Evolutionary conservation across 2,329 filamentous ascomycete species (phyloP).

Genomic region (Scleromitrula shiraiana): DNA sequence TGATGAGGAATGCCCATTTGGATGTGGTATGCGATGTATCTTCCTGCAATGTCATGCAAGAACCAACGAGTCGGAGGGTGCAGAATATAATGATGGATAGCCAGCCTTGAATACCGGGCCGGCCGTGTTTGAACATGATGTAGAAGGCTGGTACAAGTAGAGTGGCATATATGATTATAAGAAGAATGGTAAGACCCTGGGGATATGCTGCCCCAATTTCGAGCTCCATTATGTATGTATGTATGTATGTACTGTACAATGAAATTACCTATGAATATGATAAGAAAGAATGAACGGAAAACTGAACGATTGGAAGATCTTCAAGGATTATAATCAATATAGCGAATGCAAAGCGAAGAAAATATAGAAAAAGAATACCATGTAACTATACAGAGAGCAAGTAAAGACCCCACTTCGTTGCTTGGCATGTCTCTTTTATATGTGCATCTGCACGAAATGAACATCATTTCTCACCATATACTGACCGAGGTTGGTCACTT

Average conservation of each 20-base stretch:
- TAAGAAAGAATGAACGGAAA: not conserved
- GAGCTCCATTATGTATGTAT: not conserved
- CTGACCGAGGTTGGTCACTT: no score
- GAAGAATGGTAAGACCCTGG: not conserved
- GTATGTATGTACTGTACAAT: no score
- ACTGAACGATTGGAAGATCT: no score
- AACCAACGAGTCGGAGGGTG: not conserved
- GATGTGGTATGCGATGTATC: not conserved
- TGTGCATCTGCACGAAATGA: no score
- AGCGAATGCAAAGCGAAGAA: not conserved
- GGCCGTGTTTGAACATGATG: not conserved
- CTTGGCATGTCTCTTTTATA: no score
- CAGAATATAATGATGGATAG: not conserved
- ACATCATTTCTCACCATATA: no score
- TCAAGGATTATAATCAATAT: no score
- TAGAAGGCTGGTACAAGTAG: not conserved
- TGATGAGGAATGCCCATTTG: not conserved
- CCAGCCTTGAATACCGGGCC: not conserved
- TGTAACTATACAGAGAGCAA: no score
- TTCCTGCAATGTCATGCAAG: not conserved
- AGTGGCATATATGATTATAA: not conserved
- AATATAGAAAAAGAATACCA: not conserved
- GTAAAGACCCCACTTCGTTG: no score
- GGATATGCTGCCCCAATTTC: not conserved
- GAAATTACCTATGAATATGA: no score